Conservation (phyloP, 1,139 yeast species). For the Meyerozyma smithsonii region DNA sequence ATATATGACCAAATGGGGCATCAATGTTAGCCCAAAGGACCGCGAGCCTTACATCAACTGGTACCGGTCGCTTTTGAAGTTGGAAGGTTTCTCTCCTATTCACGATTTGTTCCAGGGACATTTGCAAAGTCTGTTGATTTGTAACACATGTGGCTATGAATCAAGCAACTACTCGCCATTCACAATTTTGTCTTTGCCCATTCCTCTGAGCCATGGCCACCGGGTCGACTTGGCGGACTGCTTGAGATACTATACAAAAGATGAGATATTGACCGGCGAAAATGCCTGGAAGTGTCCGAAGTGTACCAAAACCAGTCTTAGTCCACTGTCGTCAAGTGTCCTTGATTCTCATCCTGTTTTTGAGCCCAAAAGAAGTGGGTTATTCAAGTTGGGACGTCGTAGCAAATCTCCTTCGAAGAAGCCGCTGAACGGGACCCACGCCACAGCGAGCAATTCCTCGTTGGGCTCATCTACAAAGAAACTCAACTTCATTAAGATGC, state of each 20-base stretch:
- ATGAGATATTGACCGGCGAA: constrained; percentile 65
- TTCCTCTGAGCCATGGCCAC: constrained; percentile 38
- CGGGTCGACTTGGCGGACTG: constrained; percentile 54
- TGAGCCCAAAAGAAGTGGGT: constrained; percentile 13
- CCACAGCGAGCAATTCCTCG: constrained; percentile 8
- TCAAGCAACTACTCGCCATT: constrained; percentile 57
- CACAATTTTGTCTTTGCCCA: constrained; percentile 63
- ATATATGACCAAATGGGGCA: constrained; percentile 30
- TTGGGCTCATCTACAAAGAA: constrained; percentile 42
- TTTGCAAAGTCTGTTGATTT: constrained; percentile 56
- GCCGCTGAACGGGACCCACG: constrained; percentile 7
- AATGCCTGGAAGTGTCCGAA: constrained; percentile 79
- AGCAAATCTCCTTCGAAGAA: constrained; percentile 31
- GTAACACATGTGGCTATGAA: constrained; percentile 59
- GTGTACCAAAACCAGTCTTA: constrained; percentile 36
- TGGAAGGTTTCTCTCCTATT: constrained; percentile 63
- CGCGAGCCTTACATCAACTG: constrained; percentile 54
- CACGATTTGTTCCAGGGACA: constrained; percentile 65
- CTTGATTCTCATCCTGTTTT: constrained; percentile 39
- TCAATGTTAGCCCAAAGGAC: constrained; percentile 26
- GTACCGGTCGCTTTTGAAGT: constrained; percentile 46
- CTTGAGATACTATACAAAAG: constrained; percentile 59
- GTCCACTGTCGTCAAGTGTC: constrained; percentile 9
- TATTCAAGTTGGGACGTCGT: constrained; percentile 19
- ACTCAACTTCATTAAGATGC: constrained; percentile 57